Conservation (phyloP, 75 land plant species). For the Larix kaempferi region DNA sequence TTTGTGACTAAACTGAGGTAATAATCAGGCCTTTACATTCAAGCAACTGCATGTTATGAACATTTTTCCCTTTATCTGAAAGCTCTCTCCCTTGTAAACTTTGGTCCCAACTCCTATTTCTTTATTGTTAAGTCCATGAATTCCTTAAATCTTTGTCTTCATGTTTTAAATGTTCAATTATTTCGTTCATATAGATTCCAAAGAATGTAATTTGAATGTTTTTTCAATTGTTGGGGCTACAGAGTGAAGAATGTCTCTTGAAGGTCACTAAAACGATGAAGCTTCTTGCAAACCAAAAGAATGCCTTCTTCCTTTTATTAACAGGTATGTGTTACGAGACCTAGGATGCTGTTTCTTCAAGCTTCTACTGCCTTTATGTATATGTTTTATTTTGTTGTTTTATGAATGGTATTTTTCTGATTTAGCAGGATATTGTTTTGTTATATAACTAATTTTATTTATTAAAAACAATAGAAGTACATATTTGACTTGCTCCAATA, state of each 20-base stretch:
- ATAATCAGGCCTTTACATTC: background rate
- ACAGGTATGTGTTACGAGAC: slow-evolving; percentile 56
- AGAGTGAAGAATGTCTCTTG: slow-evolving; percentile 88
- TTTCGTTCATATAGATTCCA: background rate
- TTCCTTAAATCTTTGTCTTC: background rate
- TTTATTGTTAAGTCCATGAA: background rate
- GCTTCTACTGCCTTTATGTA: background rate
- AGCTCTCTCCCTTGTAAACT: background rate
- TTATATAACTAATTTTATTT: background rate
- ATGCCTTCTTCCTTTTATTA: slow-evolving; percentile 50
- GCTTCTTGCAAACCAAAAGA: slow-evolving; percentile 39
- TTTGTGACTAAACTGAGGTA: background rate
- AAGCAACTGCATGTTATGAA: background rate
- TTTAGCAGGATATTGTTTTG: background rate
- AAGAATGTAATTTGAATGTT: background rate
- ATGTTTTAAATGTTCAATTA: background rate
- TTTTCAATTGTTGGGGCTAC: slow-evolving; percentile 10
- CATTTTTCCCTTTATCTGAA: background rate
- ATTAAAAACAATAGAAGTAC: too few species aligned
- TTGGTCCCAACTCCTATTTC: background rate
- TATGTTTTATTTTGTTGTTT: background rate
- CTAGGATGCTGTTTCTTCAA: background rate
- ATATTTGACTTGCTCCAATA: too few species aligned
- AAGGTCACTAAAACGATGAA: slow-evolving; percentile 73
- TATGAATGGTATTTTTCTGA: background rate